Conservation (phyloP, 129 eudicot species). For the Oenanthe sinensis region DNA sequence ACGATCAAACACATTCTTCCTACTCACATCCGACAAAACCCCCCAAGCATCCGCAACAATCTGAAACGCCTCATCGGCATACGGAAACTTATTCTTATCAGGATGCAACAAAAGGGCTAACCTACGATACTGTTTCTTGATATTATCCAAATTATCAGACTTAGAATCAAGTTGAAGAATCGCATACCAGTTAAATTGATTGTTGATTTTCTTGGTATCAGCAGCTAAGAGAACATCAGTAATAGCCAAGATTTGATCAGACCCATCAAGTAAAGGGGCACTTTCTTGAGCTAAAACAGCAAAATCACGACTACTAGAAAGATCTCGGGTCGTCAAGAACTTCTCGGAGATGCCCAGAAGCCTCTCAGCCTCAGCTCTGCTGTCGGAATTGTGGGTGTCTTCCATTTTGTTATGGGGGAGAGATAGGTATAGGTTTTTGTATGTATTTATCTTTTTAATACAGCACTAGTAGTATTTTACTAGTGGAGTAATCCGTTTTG, state of each 20-base stretch:
- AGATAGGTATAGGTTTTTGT: background rate
- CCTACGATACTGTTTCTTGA: slow-evolving; percentile 70
- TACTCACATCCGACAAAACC: slow-evolving; percentile 40
- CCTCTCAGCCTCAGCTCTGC: slow-evolving; percentile 81
- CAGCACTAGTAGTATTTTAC: too few species aligned
- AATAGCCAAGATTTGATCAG: slow-evolving; percentile 87
- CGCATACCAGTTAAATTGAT: slow-evolving; percentile 61
- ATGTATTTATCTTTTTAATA: too few species aligned
- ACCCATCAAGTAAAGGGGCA: slow-evolving; percentile 73
- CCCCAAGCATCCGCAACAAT: slow-evolving; percentile 81
- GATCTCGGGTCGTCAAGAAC: slow-evolving; percentile 55
- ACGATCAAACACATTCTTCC: slow-evolving; percentile 38
- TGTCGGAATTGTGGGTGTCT: slow-evolving; percentile 30
- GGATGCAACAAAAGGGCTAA: slow-evolving; percentile 84
- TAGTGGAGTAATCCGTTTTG: too few species aligned
- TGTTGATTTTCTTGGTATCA: slow-evolving; percentile 40
- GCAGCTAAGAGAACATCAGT: slow-evolving; percentile 71
- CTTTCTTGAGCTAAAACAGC: slow-evolving; percentile 84
- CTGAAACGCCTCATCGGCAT: slow-evolving; percentile 63
- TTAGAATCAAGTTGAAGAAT: slow-evolving; percentile 53
- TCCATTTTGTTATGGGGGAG: slow-evolving; percentile 18
- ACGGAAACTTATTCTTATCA: slow-evolving; percentile 61
- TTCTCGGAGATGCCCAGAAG: slow-evolving; percentile 85
- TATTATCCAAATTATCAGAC: slow-evolving; percentile 37
- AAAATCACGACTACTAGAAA: slow-evolving; percentile 58